phyloP scores from a whole-genome alignment of 179 eudicot species.

The Heliamphora pulchella region DNA sequence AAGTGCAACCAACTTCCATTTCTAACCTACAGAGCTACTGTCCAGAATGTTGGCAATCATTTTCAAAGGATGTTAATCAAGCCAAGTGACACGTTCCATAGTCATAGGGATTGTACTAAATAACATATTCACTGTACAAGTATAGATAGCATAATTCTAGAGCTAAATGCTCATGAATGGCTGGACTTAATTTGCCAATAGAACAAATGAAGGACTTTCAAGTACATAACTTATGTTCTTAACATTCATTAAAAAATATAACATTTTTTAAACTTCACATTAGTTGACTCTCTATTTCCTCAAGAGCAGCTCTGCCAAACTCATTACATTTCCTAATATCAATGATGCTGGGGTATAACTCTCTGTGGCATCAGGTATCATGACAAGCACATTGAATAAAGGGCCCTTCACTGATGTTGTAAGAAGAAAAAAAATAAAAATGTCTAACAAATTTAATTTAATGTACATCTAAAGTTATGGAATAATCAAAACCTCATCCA shows the following conservation, averaged over 20 bases:
- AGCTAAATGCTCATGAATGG: background rate
- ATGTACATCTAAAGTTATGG: background rate
- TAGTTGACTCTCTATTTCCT: background rate
- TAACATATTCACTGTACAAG: background rate
- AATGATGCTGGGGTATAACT: background rate
- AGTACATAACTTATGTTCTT: background rate
- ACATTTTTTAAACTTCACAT: background rate
- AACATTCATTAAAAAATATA: background rate
- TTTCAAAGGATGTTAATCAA: background rate
- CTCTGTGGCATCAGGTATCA: slow-evolving; percentile 5
- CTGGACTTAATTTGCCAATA: background rate
- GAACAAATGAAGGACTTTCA: background rate
- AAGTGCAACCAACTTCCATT: background rate
- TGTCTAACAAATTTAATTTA: background rate
- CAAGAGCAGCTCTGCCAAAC: background rate
- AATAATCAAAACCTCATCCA: slow-evolving; percentile 51
- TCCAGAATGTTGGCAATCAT: background rate
- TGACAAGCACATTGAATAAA: slow-evolving; percentile 5
- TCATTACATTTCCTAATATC: background rate
- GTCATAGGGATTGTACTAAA: background rate
- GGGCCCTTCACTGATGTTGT: slow-evolving; percentile 1
- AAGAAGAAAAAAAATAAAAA: background rate
- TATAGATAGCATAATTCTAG: background rate
- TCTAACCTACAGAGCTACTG: background rate
- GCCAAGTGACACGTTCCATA: background rate